Evolutionary conservation across 352 stramenopile genomes (phyloP).

Genomic region (Phytophthora europaea): DNA sequence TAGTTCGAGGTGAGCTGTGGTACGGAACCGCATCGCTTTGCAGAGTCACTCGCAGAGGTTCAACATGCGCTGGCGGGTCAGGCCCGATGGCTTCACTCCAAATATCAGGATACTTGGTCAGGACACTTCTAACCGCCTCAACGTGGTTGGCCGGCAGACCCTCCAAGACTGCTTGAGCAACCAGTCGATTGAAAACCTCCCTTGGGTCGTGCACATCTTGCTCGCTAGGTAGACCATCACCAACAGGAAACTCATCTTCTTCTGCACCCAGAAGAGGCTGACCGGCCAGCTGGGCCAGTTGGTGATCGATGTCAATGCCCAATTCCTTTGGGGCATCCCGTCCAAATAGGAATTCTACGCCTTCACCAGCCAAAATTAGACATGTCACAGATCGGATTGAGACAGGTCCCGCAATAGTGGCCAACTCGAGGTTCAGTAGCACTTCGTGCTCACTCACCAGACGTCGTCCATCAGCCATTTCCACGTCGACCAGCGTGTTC

Average conservation of each 20-base stretch:
- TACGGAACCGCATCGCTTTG: not conserved
- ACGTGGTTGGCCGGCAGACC: not conserved
- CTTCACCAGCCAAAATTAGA: not conserved
- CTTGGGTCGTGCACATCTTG: not conserved
- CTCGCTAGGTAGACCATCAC: not conserved
- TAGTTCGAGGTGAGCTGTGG: conserved; percentile 3
- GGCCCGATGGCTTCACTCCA: not conserved
- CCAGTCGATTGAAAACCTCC: not conserved
- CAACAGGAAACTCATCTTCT: conserved; percentile 13
- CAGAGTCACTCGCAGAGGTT: conserved; percentile 2
- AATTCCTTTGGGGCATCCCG: conserved; percentile 5
- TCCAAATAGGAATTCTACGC: conserved; percentile 9
- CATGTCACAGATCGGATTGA: not conserved
- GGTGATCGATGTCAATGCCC: conserved; percentile 10
- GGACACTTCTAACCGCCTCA: not conserved
- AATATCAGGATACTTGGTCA: not conserved
- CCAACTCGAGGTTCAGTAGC: not conserved
- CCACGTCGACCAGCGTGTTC: too few species aligned
- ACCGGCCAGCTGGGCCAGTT: conserved; percentile 5
- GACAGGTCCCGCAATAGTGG: not conserved
- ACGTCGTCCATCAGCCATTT: not conserved
- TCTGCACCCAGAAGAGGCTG: not conserved
- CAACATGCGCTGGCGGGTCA: not conserved
- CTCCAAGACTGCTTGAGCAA: not conserved
- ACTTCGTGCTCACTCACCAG: not conserved